phyloP scores from a whole-genome alignment of 257 asterid genomes.

The Ocimum tenuiflorum region DNA sequence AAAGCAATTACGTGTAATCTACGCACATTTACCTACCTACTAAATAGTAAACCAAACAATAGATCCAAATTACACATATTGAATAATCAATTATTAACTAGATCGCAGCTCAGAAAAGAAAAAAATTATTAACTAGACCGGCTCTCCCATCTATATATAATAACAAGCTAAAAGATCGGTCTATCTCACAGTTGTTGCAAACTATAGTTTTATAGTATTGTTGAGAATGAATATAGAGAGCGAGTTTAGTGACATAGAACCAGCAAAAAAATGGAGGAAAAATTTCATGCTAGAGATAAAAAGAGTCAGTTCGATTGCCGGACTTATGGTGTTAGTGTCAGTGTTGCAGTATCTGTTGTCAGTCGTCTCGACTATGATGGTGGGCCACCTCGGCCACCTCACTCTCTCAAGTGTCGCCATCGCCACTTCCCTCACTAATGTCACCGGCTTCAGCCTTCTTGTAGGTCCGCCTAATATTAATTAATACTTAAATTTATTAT shows the following conservation, averaged over 20 bases:
- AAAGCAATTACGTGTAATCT: too few relatives aligned
- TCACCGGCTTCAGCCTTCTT: conserved; percentile 3
- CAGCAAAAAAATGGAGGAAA: neutral
- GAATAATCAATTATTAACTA: too few relatives aligned
- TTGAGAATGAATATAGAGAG: too few relatives aligned
- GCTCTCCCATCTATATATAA: too few relatives aligned
- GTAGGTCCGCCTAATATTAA: neutral
- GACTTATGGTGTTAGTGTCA: neutral
- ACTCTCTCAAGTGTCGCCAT: neutral
- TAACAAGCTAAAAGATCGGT: too few relatives aligned
- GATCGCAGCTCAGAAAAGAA: too few relatives aligned
- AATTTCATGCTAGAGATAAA: neutral
- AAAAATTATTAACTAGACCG: too few relatives aligned
- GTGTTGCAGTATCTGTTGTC: neutral
- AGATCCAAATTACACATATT: too few relatives aligned
- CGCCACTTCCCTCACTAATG: neutral
- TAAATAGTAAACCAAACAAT: too few relatives aligned
- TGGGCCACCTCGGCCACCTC: conserved; percentile 7
- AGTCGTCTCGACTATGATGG: neutral
- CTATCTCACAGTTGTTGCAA: too few relatives aligned
- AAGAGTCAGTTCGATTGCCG: neutral
- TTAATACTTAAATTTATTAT: neutral
- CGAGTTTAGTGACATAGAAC: neutral
- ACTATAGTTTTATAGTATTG: too few relatives aligned
- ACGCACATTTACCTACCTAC: too few relatives aligned